Evolutionary conservation across 116 monocot species (phyloP).

Genomic region (Cymodocea nodosa): DNA sequence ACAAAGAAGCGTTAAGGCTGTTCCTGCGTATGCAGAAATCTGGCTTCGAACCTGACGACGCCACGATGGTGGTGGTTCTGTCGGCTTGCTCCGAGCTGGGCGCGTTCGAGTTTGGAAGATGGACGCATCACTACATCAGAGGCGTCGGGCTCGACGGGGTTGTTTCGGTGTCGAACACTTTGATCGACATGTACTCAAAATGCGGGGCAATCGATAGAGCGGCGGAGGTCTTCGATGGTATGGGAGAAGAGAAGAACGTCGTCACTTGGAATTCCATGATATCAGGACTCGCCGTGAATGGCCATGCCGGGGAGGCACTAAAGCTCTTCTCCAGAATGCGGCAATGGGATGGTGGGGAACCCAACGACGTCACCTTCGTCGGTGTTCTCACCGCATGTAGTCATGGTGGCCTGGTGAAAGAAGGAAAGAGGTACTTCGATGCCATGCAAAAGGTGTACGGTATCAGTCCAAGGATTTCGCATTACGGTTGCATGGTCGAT

Average conservation of each 20-base stretch:
- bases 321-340: conserved; percentile 17
- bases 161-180: conserved; percentile 22
- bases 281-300: conserved; percentile 25
- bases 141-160: conserved; percentile 5
- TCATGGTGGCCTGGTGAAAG: conserved; percentile 18
- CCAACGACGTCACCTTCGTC: conserved; percentile 22
- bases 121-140: conserved; percentile 27
- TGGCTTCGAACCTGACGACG: conserved; percentile 33
- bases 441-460: conserved; percentile 7
- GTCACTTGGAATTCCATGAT: conserved; percentile 58
- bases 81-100: conserved; percentile 53
- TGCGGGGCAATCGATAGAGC: conserved; percentile 29
- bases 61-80: conserved; percentile 35
- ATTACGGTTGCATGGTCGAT: conserved; percentile 37
- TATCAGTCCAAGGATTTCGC: conserved; percentile 18
- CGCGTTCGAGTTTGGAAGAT: conserved; percentile 30
- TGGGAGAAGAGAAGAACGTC: conserved; percentile 17
- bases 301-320: conserved; percentile 13
- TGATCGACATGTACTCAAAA: conserved; percentile 37
- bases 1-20: conserved; percentile 23
- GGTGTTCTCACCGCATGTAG: conserved; percentile 24
- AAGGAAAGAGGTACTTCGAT: conserved; percentile 16
- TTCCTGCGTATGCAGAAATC: conserved; percentile 21
- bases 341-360: background rate
- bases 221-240: conserved; percentile 30